Evolutionary conservation across 371 early-diverging fungal species (phyloP), one percentile per base, ranked within the genome.

Genomic region (Zychaea mexicana): DNA sequence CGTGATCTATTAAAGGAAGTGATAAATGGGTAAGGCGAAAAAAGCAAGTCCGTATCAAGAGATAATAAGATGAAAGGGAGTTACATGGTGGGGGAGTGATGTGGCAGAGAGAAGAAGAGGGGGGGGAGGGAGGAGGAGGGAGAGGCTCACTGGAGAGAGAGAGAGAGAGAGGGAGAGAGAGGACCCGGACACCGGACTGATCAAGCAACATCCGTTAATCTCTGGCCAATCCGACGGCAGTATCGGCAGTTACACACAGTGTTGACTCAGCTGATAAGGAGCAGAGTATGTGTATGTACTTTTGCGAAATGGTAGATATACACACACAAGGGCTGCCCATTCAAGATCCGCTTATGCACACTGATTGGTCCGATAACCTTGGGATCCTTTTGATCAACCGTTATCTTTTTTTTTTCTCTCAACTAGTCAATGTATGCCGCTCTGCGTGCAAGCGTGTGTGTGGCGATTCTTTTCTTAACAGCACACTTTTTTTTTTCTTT

Each of bases 281-380:
- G 59, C 45, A 58, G 45, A 38, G 42, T 38, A n/a, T n/a, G n/a
- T n/a, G n/a, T n/a, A n/a, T n/a, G n/a, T 33, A 27, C 42, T 45
- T 27, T 45, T 27, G 59, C 21, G 17, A 31, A 30, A n/a, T n/a
- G 19, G 59, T 24, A 58, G 27, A 58, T 27, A 38, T 36, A 45
- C 21, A 45, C 28, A 36, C 39, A 15, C 13, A 42, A 15, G 13
- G 42, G 42, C 22, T 26, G 15, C 21, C 4, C 17, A 58, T 54
- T 54, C n/a, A 60, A 60, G 65, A 69, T 74, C 71, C 64, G 66
- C 69, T 72, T 64, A 60, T 61, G 56, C 19, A 31, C n/a, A 45
- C 2, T 74, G 64, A 74, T 69, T 71, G 69, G 71, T 52, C 36
- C 54, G 71, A 74, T 71, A 61, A 74, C 57, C 56, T 47, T 58